Base-by-base conservation (phyloP, 768 basidiomycete genomes). In the Russula sp. region DNA sequence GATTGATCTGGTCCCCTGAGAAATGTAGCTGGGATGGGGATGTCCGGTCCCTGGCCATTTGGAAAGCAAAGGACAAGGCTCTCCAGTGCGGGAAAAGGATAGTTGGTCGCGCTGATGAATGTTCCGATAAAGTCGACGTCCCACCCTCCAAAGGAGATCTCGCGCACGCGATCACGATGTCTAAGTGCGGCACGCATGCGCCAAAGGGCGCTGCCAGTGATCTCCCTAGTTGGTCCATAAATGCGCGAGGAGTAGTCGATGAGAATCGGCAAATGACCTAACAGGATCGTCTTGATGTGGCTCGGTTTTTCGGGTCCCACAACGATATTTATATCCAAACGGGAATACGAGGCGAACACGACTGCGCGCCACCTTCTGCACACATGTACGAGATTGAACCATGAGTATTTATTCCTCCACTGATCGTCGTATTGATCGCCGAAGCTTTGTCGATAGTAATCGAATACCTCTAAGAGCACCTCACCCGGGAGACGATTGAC, bases 381-480 rank as follows among this genome's bases (percentile, higher is more conserved):
- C 16, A 63, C 62, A 34, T 58, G 62, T 3, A 30, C 13, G 10
- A 63, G 62, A 18, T 9, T 52, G 30, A 57, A n/a, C 62, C 62
- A 63, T 72, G 77, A 51, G 75, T 1, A 24, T 13, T 22, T 24
- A 2, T 24, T 13, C 24, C 24, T 48, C 46, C 46, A 48, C 40
- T 18, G 16, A 20, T 7, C 7, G 20, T 44, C 6, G 42, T 20
- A 44, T 30, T 30, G 14, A 30, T 30, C 28, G 28, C 5, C 28
- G 28, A 30, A 30, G 28, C 28, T 30, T 30, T 30, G 28, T 30
- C 28, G 28, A 30, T 30, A 30, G 28, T 2, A 2, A 30, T 30
- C 28, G 18, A 30, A 30, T 30, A 30, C 28, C 28, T 30, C 28
- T 30, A 30, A 5, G 28, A 30, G 28, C 28, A 30, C 28, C 28